Conservation (phyloP, 129 eudicot genomes). For the Erigeron canadensis region DNA sequence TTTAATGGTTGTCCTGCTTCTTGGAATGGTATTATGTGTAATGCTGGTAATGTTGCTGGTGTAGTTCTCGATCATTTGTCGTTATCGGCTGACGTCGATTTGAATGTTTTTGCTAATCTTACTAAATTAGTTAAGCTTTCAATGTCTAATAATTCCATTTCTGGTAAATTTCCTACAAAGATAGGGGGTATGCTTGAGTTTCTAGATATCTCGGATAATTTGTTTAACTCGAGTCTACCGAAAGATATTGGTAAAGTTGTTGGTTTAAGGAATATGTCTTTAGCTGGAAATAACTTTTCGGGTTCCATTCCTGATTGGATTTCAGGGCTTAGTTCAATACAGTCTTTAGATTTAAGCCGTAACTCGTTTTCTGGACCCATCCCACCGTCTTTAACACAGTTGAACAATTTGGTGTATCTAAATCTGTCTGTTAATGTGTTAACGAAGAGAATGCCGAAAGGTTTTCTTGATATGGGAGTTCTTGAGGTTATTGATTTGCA, state of each 20-base stretch:
- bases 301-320: conserved; percentile 73
- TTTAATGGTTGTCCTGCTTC: conserved; percentile 98
- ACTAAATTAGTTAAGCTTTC: conserved; percentile 85
- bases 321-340: conserved; percentile 67
- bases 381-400: conserved; percentile 50
- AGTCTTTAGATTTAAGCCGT: conserved; percentile 76
- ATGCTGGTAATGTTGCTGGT: conserved; percentile 96
- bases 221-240: conserved; percentile 70
- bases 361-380: conserved; percentile 74
- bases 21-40: conserved; percentile 98
- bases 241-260: conserved; percentile 51
- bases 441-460: conserved; percentile 60
- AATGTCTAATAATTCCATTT: conserved; percentile 77
- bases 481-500: conserved; percentile 89
- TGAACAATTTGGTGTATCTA: conserved; percentile 61
- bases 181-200: conserved; percentile 70
- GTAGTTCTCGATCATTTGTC: conserved; percentile 81
- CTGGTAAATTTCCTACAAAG: conserved; percentile 61
- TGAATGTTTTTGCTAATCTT: conserved; percentile 74
- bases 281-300: conserved; percentile 88
- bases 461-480: conserved; percentile 56
- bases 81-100: conserved; percentile 74
- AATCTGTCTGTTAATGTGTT: conserved; percentile 68
- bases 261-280: conserved; percentile 68
- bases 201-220: conserved; percentile 69